phyloP scores from a whole-genome alignment of 1,284 basidiomycete genomes.

The Leccinum pallidistipes region DNA sequence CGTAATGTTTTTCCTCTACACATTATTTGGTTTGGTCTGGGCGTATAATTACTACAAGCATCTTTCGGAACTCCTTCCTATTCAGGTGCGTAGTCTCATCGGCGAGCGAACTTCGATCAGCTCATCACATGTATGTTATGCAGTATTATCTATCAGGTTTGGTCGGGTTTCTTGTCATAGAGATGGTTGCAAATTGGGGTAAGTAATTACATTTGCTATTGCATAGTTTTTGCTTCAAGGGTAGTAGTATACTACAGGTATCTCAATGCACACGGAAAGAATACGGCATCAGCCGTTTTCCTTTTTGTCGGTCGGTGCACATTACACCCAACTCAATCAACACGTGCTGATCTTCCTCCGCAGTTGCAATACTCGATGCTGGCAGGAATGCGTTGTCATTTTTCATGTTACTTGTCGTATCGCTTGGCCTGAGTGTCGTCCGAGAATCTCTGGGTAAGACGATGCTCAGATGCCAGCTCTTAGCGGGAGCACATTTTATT shows the following conservation, averaged over 20 bases:
- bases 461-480: constrained; percentile 76
- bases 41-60: constrained; percentile 84
- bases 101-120: constrained; percentile 1
- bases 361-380: constrained; percentile 89
- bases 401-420: constrained; percentile 93
- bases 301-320: constrained; percentile 73
- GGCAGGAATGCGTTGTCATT: constrained; percentile 93
- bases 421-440: constrained; percentile 84
- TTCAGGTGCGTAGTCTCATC: constrained; percentile 57
- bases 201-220: constrained; percentile 17
- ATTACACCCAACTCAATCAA: not conserved
- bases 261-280: constrained; percentile 84
- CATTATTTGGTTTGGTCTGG: constrained; percentile 73
- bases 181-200: constrained; percentile 93
- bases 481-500: constrained; percentile 85
- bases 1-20: constrained; percentile 77
- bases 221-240: constrained; percentile 1
- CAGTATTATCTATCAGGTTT: constrained; percentile 92
- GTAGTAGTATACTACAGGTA: constrained; percentile 78
- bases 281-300: constrained; percentile 76
- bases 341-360: constrained; percentile 8
- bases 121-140: constrained; percentile 12
- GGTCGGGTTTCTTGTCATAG: constrained; percentile 85
- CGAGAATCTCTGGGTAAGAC: constrained; percentile 75
- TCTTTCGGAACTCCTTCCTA: constrained; percentile 79